Evolutionary conservation across 108 stramenopile genomes (phyloP).

Genomic region (Pseudonitzschia delicatissima): DNA sequence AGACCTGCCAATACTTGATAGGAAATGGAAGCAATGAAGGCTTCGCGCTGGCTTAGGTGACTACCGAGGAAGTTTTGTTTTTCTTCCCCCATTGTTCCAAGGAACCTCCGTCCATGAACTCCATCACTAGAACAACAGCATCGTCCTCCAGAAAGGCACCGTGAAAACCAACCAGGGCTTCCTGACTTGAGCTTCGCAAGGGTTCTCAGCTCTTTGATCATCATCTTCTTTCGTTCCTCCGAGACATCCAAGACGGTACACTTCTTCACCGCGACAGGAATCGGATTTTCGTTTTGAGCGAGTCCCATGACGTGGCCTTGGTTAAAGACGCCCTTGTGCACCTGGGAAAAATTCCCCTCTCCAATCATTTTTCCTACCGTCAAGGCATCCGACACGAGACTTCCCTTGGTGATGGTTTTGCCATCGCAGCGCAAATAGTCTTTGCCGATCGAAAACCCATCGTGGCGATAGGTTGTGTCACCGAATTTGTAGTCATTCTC

Average conservation of each 20-base stretch:
- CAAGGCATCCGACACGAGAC: constrained; percentile 27
- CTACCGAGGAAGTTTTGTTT: not conserved
- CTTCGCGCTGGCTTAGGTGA: constrained; percentile 8
- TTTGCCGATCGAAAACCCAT: constrained; percentile 74
- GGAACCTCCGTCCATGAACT: constrained; percentile 82
- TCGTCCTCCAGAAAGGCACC: constrained; percentile 71
- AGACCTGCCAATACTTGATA: constrained; percentile 87
- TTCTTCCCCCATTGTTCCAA: constrained; percentile 35
- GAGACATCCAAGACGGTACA: constrained; percentile 35
- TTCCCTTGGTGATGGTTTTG: constrained; percentile 39
- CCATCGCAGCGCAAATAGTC: constrained; percentile 76
- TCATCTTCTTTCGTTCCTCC: constrained; percentile 47
- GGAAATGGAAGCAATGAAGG: constrained; percentile 56
- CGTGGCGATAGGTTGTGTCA: constrained; percentile 58
- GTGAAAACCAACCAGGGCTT: constrained; percentile 63
- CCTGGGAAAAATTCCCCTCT: constrained; percentile 61
- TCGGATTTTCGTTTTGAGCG: not conserved
- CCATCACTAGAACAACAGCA: constrained; percentile 65
- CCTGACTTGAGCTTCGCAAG: constrained; percentile 54
- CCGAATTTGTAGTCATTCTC: constrained; percentile 18
- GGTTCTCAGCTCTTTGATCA: constrained; percentile 61
- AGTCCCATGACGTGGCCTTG: not conserved
- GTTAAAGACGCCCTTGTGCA: constrained; percentile 42
- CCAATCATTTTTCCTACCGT: constrained; percentile 50
- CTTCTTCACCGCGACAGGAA: constrained; percentile 38